Conservation (phyloP, 352 stramenopile genomes). For the Phytopythium ostracodes region DNA sequence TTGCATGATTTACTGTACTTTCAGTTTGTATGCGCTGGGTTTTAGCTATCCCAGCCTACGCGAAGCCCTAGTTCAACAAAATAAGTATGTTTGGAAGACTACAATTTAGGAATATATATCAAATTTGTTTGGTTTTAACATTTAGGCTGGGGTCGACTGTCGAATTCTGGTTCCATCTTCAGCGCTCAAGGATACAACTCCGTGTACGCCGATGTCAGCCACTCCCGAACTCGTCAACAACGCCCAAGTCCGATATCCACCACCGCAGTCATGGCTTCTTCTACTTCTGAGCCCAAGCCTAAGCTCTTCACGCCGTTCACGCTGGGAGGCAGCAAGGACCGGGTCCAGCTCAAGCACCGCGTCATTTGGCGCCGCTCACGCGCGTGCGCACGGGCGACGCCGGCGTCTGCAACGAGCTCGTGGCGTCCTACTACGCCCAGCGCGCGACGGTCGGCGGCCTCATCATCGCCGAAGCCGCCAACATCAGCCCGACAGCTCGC, state of each 20-base stretch:
- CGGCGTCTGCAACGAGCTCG: conserved; percentile 19
- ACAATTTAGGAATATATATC: too few relatives aligned
- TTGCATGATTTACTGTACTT: too few relatives aligned
- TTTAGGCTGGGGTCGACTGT: not conserved
- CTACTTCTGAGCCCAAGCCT: conserved; percentile 3
- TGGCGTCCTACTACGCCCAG: conserved; percentile 36
- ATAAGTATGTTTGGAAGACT: too few relatives aligned
- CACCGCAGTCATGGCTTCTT: not conserved
- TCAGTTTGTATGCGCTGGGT: too few relatives aligned
- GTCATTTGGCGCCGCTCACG: conserved; percentile 52
- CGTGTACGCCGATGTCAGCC: not conserved
- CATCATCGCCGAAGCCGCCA: conserved; percentile 48
- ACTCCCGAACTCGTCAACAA: not conserved
- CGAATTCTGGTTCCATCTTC: not conserved
- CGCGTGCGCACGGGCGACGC: conserved; percentile 20
- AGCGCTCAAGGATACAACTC: too few relatives aligned
- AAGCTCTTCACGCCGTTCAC: conserved; percentile 35
- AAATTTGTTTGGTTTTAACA: not conserved
- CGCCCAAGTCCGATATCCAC: not conserved
- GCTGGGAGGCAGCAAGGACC: conserved; percentile 22
- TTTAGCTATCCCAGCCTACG: too few relatives aligned
- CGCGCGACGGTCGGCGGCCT: conserved; percentile 36
- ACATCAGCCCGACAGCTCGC: conserved; percentile 35
- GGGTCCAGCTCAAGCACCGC: conserved; percentile 33
- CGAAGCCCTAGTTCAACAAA: too few relatives aligned